Conservation (phyloP, 176 grass and related monocot genomes). For the Pharus latifolius region DNA sequence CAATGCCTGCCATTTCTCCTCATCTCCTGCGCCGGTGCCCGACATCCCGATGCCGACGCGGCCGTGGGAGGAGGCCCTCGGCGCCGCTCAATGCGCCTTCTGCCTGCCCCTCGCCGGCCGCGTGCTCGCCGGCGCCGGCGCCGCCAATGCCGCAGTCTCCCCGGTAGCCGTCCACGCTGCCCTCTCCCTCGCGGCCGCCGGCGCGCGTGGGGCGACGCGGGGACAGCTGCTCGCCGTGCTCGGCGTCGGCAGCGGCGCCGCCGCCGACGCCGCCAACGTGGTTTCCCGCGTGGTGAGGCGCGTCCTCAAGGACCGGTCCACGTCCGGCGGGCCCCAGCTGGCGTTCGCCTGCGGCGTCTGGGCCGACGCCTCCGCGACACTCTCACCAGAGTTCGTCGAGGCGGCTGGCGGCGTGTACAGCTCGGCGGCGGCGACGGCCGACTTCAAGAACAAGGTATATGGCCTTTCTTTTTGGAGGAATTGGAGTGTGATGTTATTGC, state of each 20-base stretch:
- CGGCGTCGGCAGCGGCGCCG: slow-evolving; percentile 16
- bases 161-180: slow-evolving; percentile 2
- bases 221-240: slow-evolving; percentile 20
- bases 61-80: slow-evolving; percentile 32
- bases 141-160: slow-evolving; percentile 21
- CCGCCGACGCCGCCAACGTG: slow-evolving; percentile 26
- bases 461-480: not conserved
- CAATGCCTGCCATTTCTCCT: not conserved
- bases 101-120: slow-evolving; percentile 27
- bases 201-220: slow-evolving; percentile 24
- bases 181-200: slow-evolving; percentile 28
- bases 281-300: slow-evolving; percentile 33
- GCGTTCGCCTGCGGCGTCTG: slow-evolving; percentile 18
- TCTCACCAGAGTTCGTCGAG: slow-evolving; percentile 11
- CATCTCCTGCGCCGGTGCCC: not conserved
- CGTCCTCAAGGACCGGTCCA: slow-evolving; percentile 27
- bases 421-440: slow-evolving; percentile 8
- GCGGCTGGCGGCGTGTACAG: not conserved
- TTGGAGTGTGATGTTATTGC: not conserved
- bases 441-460: slow-evolving; percentile 18
- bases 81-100: slow-evolving; percentile 17
- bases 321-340: slow-evolving; percentile 22
- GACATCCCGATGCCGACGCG: slow-evolving; percentile 15
- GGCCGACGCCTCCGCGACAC: slow-evolving; percentile 18
- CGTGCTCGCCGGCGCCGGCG: slow-evolving; percentile 16